Conservation (phyloP, 805 yeast species). For the Pichia pseudocactophila region DNA sequence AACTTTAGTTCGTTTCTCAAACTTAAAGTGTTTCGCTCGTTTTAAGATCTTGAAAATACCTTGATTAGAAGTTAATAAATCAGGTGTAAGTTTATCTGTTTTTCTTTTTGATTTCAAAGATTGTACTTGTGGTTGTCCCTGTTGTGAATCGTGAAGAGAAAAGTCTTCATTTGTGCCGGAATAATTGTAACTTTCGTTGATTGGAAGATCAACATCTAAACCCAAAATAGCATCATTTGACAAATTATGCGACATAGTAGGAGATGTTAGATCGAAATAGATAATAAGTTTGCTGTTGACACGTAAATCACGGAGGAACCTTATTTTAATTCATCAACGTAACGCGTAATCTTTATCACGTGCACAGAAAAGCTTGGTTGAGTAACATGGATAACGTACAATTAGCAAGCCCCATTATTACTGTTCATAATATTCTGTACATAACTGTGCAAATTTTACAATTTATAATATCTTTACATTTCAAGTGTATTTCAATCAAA, state of each 20-base stretch:
- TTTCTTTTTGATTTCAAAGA: constrained; percentile 20
- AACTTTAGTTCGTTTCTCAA: constrained; percentile 15
- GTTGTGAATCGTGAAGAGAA: not conserved
- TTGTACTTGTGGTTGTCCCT: constrained; percentile 2
- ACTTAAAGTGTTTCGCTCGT: constrained; percentile 28
- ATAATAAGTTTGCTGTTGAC: too few relatives aligned
- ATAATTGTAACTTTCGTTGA: not conserved
- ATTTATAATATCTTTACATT: too few relatives aligned
- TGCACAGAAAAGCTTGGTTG: not conserved
- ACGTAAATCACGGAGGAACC: too few relatives aligned
- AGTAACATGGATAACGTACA: too few relatives aligned
- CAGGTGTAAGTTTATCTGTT: constrained; percentile 42
- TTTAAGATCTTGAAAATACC: constrained; percentile 49
- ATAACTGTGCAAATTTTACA: too few relatives aligned
- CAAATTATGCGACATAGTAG: constrained; percentile 13
- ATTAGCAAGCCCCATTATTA: too few relatives aligned
- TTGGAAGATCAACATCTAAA: constrained; percentile 12
- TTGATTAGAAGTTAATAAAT: constrained; percentile 38
- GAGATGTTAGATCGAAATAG: constrained; percentile 1
- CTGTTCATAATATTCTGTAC: too few relatives aligned
- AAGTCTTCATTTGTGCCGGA: not conserved
- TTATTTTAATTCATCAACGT: not conserved
- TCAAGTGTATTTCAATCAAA: too few relatives aligned
- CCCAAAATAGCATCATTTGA: constrained; percentile 25
- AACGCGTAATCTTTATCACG: not conserved